Conservation (phyloP, 179 eudicot genomes). For the Spergularia azorica region DNA sequence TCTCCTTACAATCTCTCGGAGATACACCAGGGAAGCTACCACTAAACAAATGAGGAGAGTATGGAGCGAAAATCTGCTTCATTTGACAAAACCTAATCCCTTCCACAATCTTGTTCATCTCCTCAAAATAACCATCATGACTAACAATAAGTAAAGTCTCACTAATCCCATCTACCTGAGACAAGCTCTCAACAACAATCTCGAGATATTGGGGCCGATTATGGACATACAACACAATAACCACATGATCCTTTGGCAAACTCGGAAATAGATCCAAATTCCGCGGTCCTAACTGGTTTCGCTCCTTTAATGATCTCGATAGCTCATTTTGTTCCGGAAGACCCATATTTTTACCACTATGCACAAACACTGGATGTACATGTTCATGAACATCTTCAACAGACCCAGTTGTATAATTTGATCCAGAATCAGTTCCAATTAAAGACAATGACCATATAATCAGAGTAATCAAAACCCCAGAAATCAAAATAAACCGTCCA, state of each 20-base stretch:
- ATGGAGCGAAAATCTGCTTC: slow-evolving; percentile 90
- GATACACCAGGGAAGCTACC: slow-evolving; percentile 82
- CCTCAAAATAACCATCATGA: slow-evolving; percentile 89
- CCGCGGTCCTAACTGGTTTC: slow-evolving; percentile 66
- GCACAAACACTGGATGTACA: slow-evolving; percentile 6
- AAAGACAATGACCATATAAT: slow-evolving; percentile 26
- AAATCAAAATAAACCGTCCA: slow-evolving; percentile 24
- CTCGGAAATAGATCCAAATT: slow-evolving; percentile 69
- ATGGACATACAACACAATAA: slow-evolving; percentile 89
- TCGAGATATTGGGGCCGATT: slow-evolving; percentile 84
- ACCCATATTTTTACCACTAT: slow-evolving; percentile 20
- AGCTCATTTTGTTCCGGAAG: slow-evolving; percentile 62
- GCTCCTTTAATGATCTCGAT: slow-evolving; percentile 51
- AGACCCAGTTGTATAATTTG: slow-evolving; percentile 29
- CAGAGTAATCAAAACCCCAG: slow-evolving; percentile 17
- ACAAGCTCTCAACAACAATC: slow-evolving; percentile 79
- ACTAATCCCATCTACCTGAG: slow-evolving; percentile 67
- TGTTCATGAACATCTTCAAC: slow-evolving; percentile 24
- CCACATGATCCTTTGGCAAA: slow-evolving; percentile 60
- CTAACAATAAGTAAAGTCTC: slow-evolving; percentile 86
- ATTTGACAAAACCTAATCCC: slow-evolving; percentile 79
- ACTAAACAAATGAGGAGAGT: slow-evolving; percentile 75
- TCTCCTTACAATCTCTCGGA: slow-evolving; percentile 64
- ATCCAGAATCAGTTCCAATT: slow-evolving; percentile 25
- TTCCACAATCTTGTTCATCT: slow-evolving; percentile 86